phyloP scores from a whole-genome alignment of 1,284 basidiomycete species.

The Pseudozyma hubeiensis region DNA sequence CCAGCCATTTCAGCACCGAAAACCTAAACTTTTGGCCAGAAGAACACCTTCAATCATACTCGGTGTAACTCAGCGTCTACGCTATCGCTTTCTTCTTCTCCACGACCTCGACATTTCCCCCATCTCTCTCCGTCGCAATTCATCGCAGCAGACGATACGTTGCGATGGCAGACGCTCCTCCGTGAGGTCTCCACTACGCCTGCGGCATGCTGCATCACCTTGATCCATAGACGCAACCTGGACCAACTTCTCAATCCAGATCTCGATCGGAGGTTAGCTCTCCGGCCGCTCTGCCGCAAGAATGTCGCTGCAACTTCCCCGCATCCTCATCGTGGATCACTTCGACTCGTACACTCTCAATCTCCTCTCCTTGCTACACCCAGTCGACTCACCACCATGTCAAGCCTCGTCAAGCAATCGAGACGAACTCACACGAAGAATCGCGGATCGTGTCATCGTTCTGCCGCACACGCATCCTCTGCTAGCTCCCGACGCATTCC shows the following conservation, averaged over 20 bases:
- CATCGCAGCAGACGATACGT: conserved; percentile 1
- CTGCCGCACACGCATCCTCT: conserved; percentile 61
- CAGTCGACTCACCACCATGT: neutral
- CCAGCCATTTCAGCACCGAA: neutral
- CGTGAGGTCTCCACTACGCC: neutral
- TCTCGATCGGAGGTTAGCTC: neutral
- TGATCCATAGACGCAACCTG: neutral
- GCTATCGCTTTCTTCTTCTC: too few relatives aligned
- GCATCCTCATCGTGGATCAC: conserved; percentile 65
- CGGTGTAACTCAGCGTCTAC: too few relatives aligned
- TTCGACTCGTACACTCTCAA: conserved; percentile 68
- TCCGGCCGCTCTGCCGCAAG: neutral
- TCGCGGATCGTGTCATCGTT: conserved; percentile 53
- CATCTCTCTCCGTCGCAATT: too few relatives aligned
- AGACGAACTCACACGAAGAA: conserved; percentile 16
- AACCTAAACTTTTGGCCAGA: conserved; percentile 4
- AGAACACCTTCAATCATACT: neutral
- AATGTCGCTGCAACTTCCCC: conserved; percentile 47
- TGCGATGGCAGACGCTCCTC: conserved; percentile 3
- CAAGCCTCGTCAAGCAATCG: neutral
- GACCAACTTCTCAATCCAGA: neutral
- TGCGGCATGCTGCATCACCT: neutral
- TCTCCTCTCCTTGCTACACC: conserved; percentile 55
- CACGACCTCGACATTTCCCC: too few relatives aligned
- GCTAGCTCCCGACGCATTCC: conserved; percentile 44